Evolutionary conservation across 108 stramenopile species (phyloP).

Genomic region (Discostella stelligeroides): DNA sequence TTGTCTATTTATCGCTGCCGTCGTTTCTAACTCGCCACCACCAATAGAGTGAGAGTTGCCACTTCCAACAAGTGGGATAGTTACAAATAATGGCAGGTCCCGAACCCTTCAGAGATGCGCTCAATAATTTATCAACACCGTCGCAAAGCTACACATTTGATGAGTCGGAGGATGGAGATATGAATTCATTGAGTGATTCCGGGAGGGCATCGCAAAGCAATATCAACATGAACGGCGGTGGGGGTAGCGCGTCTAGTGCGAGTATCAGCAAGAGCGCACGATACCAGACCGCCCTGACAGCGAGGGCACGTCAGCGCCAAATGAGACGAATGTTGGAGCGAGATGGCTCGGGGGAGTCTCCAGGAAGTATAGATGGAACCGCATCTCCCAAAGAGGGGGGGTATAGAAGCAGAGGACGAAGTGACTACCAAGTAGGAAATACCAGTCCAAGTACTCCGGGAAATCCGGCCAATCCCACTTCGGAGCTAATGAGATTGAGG

Average conservation of each 20-base stretch:
- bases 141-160: too few relatives aligned
- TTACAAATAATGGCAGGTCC: too few relatives aligned
- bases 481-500: background rate
- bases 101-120: too few relatives aligned
- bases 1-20: too few relatives aligned
- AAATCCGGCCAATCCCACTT: background rate
- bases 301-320: conserved; percentile 30
- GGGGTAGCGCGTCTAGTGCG: background rate
- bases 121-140: too few relatives aligned
- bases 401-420: background rate
- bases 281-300: conserved; percentile 35
- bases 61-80: too few relatives aligned
- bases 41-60: too few relatives aligned
- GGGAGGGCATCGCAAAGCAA: background rate
- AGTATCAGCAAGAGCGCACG: background rate
- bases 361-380: background rate
- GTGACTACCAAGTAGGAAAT: too few relatives aligned
- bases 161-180: too few relatives aligned
- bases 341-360: background rate
- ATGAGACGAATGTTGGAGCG: conserved; percentile 35
- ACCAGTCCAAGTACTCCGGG: background rate
- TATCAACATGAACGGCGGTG: background rate
- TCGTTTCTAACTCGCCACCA: too few relatives aligned
- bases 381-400: background rate
- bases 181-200: too few relatives aligned